A percentile compares a stretch with the other conserved stretches of the same genome.
These are phyloP conservation scores for Cornus kousa DNA, from an alignment of 148 eudicot genomes.

Conservation along the genomic window DNA sequence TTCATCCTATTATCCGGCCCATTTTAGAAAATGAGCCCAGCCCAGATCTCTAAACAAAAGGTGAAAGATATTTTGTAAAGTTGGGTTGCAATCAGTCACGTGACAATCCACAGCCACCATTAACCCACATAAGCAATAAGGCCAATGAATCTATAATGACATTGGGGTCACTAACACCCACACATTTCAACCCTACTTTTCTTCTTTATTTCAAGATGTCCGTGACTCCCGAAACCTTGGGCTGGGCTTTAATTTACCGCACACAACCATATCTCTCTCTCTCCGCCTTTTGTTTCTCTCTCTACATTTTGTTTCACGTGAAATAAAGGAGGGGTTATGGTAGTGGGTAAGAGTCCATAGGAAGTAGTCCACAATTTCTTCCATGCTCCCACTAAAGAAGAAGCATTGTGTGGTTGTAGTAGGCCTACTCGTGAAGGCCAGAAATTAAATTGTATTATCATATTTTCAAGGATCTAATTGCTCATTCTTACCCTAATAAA, in stretches of 20 bases:
- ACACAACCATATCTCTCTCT: not conserved
- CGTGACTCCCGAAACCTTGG: not conserved
- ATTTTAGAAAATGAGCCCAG: not conserved
- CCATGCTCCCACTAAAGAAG: not conserved
- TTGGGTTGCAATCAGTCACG: not conserved
- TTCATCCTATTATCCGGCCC: no score
- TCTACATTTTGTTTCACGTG: no score
- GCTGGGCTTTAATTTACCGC: no score
- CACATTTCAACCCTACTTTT: not conserved
- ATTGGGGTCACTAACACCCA: not conserved
- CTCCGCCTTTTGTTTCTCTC: no score
- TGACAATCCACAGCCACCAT: not conserved
- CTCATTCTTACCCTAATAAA: no score
- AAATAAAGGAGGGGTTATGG: no score
- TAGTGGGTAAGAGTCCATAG: not conserved
- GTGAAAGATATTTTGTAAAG: not conserved
- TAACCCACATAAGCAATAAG: not conserved
- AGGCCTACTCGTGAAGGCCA: conserved; percentile 21
- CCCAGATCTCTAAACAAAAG: not conserved
- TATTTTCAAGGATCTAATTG: not conserved
- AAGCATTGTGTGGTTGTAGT: conserved; percentile 6
- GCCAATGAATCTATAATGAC: not conserved
- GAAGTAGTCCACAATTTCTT: not conserved
- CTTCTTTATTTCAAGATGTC: conserved; percentile 12
- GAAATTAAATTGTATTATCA: conserved; percentile 4